These are phyloP conservation scores for Hypoxylon sp. DNA, from an alignment of 2,329 filamentous ascomycete genomes.

Conservation along the genomic window DNA sequence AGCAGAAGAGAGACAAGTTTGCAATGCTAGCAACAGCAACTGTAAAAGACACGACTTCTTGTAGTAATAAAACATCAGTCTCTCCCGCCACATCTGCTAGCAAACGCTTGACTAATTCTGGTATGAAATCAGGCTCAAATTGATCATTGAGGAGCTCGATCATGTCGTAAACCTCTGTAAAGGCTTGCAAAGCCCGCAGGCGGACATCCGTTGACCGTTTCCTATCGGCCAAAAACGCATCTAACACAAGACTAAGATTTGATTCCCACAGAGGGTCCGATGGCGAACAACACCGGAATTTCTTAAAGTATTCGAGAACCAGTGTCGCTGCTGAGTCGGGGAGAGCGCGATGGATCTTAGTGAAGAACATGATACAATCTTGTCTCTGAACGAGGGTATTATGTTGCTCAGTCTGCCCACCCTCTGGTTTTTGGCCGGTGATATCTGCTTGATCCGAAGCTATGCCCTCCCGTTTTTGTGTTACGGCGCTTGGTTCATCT, in stretches of 20 bases:
- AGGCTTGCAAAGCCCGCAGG: constrained; percentile 71
- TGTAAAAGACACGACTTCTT: constrained; percentile 75
- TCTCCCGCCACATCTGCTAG: constrained; percentile 74
- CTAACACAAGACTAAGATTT: constrained; percentile 72
- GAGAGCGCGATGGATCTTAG: constrained; percentile 71
- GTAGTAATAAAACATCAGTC: constrained; percentile 74
- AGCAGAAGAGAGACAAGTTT: constrained; percentile 70
- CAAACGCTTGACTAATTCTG: constrained; percentile 72
- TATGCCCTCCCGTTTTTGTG: constrained; percentile 68
- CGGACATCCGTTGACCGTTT: constrained; percentile 73
- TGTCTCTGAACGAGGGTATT: constrained; percentile 73
- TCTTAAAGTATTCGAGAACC: constrained; percentile 76
- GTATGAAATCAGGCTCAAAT: constrained; percentile 70
- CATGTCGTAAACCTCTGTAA: constrained; percentile 72
- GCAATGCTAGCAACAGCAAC: constrained; percentile 74
- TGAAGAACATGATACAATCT: constrained; percentile 76
- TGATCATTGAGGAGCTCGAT: constrained; percentile 71
- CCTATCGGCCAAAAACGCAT: constrained; percentile 74
- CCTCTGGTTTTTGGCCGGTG: constrained; percentile 25
- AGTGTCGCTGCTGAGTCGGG: constrained; percentile 75
- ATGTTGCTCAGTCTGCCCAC: constrained; percentile 56
- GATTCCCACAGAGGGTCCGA: constrained; percentile 78
- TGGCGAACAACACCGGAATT: constrained; percentile 79
- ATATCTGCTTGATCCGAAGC: constrained; percentile 19
- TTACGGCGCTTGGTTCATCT: constrained; percentile 65